Evolutionary conservation across 768 basidiomycete genomes (phyloP).

Genomic region (Neoboletus magnificus): DNA sequence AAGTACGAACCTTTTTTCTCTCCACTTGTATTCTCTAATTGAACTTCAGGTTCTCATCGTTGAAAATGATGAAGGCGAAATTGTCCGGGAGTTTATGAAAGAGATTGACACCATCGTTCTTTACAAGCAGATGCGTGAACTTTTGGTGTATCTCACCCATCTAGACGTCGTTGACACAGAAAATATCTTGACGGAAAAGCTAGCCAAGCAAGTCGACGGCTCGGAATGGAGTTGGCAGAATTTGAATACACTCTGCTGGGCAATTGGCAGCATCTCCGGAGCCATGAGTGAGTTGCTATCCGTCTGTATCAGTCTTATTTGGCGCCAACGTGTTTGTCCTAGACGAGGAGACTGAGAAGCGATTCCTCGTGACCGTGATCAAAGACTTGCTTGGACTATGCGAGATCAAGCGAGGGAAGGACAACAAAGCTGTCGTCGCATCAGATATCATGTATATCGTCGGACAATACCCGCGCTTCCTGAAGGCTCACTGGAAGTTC

Average conservation of each 20-base stretch:
- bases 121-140: conserved; percentile 98
- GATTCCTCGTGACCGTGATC: conserved; percentile 98
- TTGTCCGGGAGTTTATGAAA: conserved; percentile 99
- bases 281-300: conserved; percentile 82
- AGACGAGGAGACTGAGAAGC: conserved; percentile 99
- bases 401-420: conserved; percentile 98
- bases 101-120: conserved; percentile 97
- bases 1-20: conserved; percentile 49
- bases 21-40: conserved; percentile 5
- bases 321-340: background rate
- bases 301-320: background rate
- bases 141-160: conserved; percentile 96
- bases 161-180: conserved; percentile 95
- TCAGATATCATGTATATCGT: conserved; percentile 99
- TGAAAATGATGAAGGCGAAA: conserved; percentile 99
- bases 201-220: conserved; percentile 95
- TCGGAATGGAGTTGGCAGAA: conserved; percentile 99
- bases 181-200: conserved; percentile 94
- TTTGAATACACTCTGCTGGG: conserved; percentile 98
- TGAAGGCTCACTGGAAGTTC: conserved; percentile 99
- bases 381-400: conserved; percentile 96
- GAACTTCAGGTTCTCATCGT: conserved; percentile 83
- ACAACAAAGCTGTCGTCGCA: conserved; percentile 98
- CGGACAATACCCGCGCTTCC: conserved; percentile 98
- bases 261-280: conserved; percentile 97